Evolutionary conservation across 2,329 filamentous ascomycete species (phyloP), one percentile per base, ranked within the genome.

Genomic region (Talaromyces sp.): DNA sequence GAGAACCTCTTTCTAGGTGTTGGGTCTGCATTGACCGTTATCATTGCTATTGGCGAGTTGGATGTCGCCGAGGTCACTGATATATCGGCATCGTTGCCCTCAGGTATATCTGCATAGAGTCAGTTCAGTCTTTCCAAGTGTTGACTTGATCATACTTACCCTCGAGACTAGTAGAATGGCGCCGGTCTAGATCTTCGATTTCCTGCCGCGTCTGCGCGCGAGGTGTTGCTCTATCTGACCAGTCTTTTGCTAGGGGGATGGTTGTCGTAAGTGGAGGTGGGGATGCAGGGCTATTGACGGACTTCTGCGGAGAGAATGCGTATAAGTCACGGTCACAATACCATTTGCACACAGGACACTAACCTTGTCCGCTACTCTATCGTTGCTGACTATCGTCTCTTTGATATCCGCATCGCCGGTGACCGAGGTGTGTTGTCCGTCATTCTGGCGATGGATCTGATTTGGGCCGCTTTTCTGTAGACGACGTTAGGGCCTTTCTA

Each of bases 141-240:
- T 45, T 39, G 60, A 41, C 2, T 31, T 33, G 45, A 41, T 19
- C 52, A 62, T 8, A 63, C 59, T 65, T 66, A 95, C 92, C 89
- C 81, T 93, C 90, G 63, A 96, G 86, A 74, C 89, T 93, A 70
- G 86, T 89, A n/a, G 86, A 88, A 25, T 89, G 86, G 63, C 79
- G 82, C 64, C 81, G 76, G 33, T 87, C 72, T 27, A 82, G 73
- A 45, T 78, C 81, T 64, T 89, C 85, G 68, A 92, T 85, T 66
- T 96, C 92, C 70, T 92, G 86, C 62, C 92, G 81, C 63, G 92
- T 94, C 73, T 96, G 92, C 2, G 93, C 93, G 70, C 89, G 87
- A 9, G 93, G 93, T 1, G 93, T 97, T 52, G 89, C 85, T 69
- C 84, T 85, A 63, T 92, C 89, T 37, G 87, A 74, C 72, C 86